Evolutionary conservation across 176 grass and related monocot genomes (phyloP), one percentile per base, ranked within the genome.

Genomic region (Miscanthus lutarioriparius): DNA sequence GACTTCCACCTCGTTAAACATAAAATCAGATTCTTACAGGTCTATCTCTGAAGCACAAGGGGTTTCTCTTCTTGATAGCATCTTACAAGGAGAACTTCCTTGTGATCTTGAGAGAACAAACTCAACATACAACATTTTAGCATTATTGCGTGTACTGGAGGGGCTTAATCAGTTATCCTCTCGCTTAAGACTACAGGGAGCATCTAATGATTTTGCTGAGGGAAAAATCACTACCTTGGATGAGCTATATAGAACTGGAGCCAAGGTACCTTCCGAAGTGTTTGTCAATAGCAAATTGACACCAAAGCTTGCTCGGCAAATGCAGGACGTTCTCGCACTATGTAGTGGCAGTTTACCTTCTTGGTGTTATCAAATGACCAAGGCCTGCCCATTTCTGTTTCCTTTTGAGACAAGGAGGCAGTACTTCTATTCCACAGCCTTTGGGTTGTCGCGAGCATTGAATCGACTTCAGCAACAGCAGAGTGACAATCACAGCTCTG

Each of bases 381-480:
- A 88, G 80, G 85, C 95, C 53, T 97, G 92, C 19, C 92, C 95
- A 77, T 97, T 97, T 59, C 48, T 97, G 66, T 97, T 97, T 75
- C 92, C 95, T 28, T 94, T 97, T 58, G 95, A 97, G 47, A 89
- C 92, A 37, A 91, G 95, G 84, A 88, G 95, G 67, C 92, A 94
- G 67, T 94, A 94, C 76, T 97, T 97, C 76, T 91, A 94, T 67
- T 97, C 90, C 22, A 97, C 95, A 35, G 90, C 95, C 38, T 97
- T 97, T 53, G 92, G 95, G 36, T 47, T 94, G 76, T 94, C 95
- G 37, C 88, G 92, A 19, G 95, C 92, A 20, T 75, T 97, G 83
- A 89, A 97, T 83, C 92, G 95, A 33, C 92, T 97, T 64, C 92
- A 97, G 86, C 92, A 92, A 86, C 94, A 97, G 14, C 95, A 94